Base-by-base conservation (phyloP, 2,329 filamentous ascomycete species). In the Chrysoporthe deuterocubensis region DNA sequence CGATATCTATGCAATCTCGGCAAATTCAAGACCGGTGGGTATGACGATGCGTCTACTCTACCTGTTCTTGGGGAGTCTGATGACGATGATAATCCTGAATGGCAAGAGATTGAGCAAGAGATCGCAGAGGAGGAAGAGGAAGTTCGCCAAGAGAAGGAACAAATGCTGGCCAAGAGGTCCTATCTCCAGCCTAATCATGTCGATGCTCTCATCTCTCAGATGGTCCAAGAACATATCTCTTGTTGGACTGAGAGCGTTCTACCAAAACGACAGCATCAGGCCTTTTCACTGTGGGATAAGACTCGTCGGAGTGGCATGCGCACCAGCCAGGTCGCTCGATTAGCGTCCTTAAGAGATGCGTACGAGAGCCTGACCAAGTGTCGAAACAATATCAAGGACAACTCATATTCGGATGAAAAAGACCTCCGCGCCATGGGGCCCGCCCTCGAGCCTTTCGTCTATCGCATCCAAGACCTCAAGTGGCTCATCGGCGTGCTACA, bases 281-380 rank as follows among this genome's bases (percentile, higher is more conserved):
- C 90, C 0, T 84, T 87, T 73, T 77, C 75, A 4, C 71, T 91
- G 2, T 96, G 92, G 93, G 79, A 75, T 3, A 71, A 82, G 50
- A 87, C 87, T 42, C 86, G 82, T 62, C 81, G 79, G 11, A 75
- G 77, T 54, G 78, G 79, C 73, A 77, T 75, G 71, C 79, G 79
- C 43, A 76, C 78, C 14, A 66, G 70, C 1, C 78, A 84, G 37
- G 83, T 90, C n/a, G 75, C 79, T 1, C 71, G 73, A 8, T 81
- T 85, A 18, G 78, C 80, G 9, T 74, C 80, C 4, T 81, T 87
- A 11, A 75, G 79, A 4, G 72, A 75, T 4, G 79, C 87, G 21
- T 78, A 84, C 14, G 69, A 73, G 2, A 87, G 90, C 9, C 81
- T 95, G 42, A 74, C 76, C n/a, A 88, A 84, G 59, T 77, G 89